Conservation (phyloP, 495 filamentous ascomycete genomes). For the Xylaria intraflava region DNA sequence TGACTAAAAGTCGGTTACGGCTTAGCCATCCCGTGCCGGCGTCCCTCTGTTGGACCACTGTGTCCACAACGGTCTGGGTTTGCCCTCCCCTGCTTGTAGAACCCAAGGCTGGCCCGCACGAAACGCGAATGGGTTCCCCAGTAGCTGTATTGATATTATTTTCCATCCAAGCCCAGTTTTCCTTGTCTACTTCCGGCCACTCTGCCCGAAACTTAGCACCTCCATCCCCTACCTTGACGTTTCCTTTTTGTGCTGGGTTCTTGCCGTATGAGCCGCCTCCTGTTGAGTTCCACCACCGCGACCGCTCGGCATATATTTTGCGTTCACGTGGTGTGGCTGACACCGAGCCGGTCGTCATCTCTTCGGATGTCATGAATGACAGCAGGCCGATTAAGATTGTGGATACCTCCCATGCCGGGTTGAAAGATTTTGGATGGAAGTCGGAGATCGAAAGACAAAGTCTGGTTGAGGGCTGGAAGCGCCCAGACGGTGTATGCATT, state of each 20-base stretch:
- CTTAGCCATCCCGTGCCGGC: conserved; percentile 75
- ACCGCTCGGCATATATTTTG: conserved; percentile 66
- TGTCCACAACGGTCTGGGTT: conserved; percentile 71
- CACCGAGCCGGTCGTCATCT: conserved; percentile 97
- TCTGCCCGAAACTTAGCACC: conserved; percentile 82
- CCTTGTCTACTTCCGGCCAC: conserved; percentile 84
- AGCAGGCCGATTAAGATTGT: conserved; percentile 93
- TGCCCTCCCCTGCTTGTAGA: conserved; percentile 62
- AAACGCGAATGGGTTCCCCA: conserved; percentile 53
- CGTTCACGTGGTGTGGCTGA: conserved; percentile 72
- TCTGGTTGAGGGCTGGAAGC: conserved; percentile 87
- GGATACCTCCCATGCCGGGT: conserved; percentile 96
- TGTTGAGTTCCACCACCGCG: conserved; percentile 94
- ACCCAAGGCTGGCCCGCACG: conserved; percentile 61
- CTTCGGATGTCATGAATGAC: conserved; percentile 96
- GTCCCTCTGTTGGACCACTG: conserved; percentile 64
- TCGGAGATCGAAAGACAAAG: conserved; percentile 93
- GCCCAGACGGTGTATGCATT: conserved; percentile 95
- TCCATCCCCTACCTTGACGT: conserved; percentile 72
- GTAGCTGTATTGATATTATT: conserved; percentile 74
- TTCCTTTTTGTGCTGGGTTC: conserved; percentile 38
- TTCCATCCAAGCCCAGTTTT: conserved; percentile 92
- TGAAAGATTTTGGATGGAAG: conserved; percentile 96
- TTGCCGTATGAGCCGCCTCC: conserved; percentile 74
- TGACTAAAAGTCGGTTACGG: conserved; percentile 68